Evolutionary conservation across 2,329 filamentous ascomycete species (phyloP).

Genomic region (Phaeomoniella chlamydospora): DNA sequence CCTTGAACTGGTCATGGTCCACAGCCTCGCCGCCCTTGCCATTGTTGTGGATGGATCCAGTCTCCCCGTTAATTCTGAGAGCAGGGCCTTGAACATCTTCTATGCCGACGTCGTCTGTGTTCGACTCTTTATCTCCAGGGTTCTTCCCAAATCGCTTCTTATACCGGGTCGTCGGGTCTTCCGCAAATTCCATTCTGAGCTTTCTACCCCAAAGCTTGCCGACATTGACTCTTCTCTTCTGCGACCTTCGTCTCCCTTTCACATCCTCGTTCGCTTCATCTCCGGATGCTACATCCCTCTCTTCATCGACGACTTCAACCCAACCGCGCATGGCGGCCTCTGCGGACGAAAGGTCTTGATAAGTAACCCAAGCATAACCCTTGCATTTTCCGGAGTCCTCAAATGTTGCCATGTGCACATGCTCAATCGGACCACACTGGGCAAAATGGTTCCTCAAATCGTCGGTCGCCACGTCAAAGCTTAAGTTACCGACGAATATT

Average conservation of each 20-base stretch:
- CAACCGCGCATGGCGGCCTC: conserved; percentile 69
- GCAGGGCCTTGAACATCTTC: no score
- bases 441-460: conserved; percentile 67
- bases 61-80: no score
- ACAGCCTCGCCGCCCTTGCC: no score
- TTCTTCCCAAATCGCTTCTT: conserved; percentile 70
- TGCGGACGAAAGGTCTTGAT: conserved; percentile 63
- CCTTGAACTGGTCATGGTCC: no score
- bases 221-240: conserved; percentile 61
- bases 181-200: conserved; percentile 82
- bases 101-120: no score
- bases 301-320: conserved; percentile 42
- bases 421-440: conserved; percentile 69
- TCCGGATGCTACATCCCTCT: conserved; percentile 36
- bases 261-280: background rate
- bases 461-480: conserved; percentile 70
- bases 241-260: conserved; percentile 7
- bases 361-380: conserved; percentile 90
- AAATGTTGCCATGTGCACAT: conserved; percentile 83
- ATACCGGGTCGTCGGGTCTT: conserved; percentile 78
- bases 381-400: conserved; percentile 97
- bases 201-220: conserved; percentile 68
- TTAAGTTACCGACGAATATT: conserved; percentile 82
- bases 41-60: no score
- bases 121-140: conserved; percentile 5